Conservation (phyloP, 2,329 filamentous ascomycete species). For the Rutstroemia sp. region DNA sequence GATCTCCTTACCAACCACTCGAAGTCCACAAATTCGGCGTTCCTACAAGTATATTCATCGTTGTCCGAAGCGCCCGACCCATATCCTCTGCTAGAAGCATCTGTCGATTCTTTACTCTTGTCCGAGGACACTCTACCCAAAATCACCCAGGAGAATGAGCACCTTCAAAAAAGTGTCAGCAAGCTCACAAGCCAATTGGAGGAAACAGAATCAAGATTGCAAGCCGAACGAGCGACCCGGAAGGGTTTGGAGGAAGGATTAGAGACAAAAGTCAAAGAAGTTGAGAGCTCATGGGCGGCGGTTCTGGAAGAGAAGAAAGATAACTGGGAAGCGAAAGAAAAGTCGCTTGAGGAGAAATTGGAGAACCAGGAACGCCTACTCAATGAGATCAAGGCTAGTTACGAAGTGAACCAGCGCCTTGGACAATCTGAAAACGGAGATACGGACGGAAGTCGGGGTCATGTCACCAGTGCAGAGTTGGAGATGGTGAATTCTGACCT, state of each 20-base stretch:
- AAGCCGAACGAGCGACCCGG: conserved; percentile 65
- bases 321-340: conserved; percentile 95
- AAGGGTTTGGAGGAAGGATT: conserved; percentile 70
- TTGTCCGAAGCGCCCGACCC: conserved; percentile 94
- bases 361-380: conserved; percentile 88
- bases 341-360: conserved; percentile 82
- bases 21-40: conserved; percentile 87
- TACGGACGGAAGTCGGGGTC: conserved; percentile 46
- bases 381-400: conserved; percentile 93
- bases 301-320: conserved; percentile 89
- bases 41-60: conserved; percentile 86
- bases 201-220: conserved; percentile 71
- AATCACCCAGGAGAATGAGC: conserved; percentile 79
- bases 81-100: conserved; percentile 91
- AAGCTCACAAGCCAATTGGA: conserved; percentile 76
- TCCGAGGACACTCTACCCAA: conserved; percentile 90
- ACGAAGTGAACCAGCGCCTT: conserved; percentile 89
- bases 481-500: conserved; percentile 90
- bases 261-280: conserved; percentile 76
- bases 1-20: conserved; percentile 94
- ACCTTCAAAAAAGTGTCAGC: conserved; percentile 71
- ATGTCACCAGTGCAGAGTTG: conserved; percentile 79
- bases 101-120: conserved; percentile 85
- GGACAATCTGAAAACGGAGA: conserved; percentile 63
- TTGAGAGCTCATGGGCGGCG: conserved; percentile 83